Base-by-base conservation (phyloP, 139 green algal genomes). In the Chlorella sp. region DNA sequence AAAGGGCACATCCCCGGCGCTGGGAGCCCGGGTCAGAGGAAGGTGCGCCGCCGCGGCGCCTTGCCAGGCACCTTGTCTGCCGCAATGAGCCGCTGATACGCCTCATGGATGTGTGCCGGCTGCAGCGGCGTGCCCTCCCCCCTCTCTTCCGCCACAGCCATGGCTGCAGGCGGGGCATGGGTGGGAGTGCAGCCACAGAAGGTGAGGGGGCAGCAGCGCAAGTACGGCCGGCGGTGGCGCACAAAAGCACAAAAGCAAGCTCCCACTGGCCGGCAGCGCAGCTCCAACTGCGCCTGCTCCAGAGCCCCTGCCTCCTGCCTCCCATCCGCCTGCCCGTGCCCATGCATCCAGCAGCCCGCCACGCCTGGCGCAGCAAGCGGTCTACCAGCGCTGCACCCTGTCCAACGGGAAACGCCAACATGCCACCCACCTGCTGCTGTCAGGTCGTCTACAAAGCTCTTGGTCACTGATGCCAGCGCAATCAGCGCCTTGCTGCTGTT, bases 361-460 rank as follows among this genome's bases (percentile, higher is more conserved):
- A 12, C 21, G 0, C 56, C n/a, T 20, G 25, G 32, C 11, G 44
- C n/a, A 68, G 9, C 17, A n/a, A 51, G 44, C 44, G 1, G 30
- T 30, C 11, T 21, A 9, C 1, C 51, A 72, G 6, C 26, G 17
- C 23, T n/a, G n/a, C n/a, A n/a, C n/a, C n/a, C n/a, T n/a, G n/a
- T n/a, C n/a, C n/a, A n/a, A n/a, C n/a, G n/a, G n/a, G n/a, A n/a
- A n/a, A n/a, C n/a, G n/a, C n/a, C n/a, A n/a, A n/a, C n/a, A n/a
- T n/a, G n/a, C n/a, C n/a, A n/a, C 88, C 41, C 82, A 94, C 92
- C 92, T 51, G 82, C 80, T 65, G 96, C 94, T 18, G 96, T 78
- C 5, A 97, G 74, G 60, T 97, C 93, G 1, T 94, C 94, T 39
- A 97, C 90, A 89, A 95, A 96, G 32, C 93, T 80, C 87, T 97